Evolutionary conservation across 495 filamentous ascomycete genomes (phyloP), one percentile per base, ranked within the genome.

Genomic region (Sphaerosporella brunnea): DNA sequence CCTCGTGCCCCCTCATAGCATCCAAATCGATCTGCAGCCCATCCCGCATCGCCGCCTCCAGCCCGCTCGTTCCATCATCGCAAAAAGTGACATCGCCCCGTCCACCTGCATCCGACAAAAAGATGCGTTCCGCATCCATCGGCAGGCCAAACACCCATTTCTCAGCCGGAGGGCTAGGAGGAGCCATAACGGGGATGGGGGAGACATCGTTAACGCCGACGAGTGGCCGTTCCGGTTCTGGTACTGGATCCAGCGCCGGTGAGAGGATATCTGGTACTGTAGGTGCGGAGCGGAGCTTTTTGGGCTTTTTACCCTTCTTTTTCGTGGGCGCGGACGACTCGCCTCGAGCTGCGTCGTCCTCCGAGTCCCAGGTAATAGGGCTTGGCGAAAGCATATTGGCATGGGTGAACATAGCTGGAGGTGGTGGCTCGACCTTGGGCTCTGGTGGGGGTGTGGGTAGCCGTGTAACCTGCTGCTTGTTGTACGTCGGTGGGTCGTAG

Each of bases 401-500:
- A 18, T 36, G 10, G 13, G 8, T 5, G 19, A 48, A 50, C 50
- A 59, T 23, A 45, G 46, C 4, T 25, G 26, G 16, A 49, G 56
- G 28, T 32, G 28, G 28, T n/a, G n/a, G n/a, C n/a, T n/a, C n/a
- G n/a, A n/a, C n/a, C n/a, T n/a, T n/a, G n/a, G n/a, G n/a, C n/a
- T n/a, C n/a, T n/a, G n/a, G n/a, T 44, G 51, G 30, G 18, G 43
- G 32, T 28, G 20, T 39, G 41, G 19, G 40, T 23, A 21, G 34
- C 57, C 52, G 16, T 44, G 59, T 11, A 3, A 10, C 9, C 8
- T 24, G 16, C 19, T 24, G 41, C 26, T 32, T 32, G 7, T 32
- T 5, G 13, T 32, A 32, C 13, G 28, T 37, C 7, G 43, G 43
- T 1, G 28, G 25, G n/a, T 32, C 13, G 53, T 77, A 84, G 13